These are phyloP conservation scores for Solanum chiquidenum DNA, from an alignment of 257 asterid genomes.

Conservation along the genomic window DNA sequence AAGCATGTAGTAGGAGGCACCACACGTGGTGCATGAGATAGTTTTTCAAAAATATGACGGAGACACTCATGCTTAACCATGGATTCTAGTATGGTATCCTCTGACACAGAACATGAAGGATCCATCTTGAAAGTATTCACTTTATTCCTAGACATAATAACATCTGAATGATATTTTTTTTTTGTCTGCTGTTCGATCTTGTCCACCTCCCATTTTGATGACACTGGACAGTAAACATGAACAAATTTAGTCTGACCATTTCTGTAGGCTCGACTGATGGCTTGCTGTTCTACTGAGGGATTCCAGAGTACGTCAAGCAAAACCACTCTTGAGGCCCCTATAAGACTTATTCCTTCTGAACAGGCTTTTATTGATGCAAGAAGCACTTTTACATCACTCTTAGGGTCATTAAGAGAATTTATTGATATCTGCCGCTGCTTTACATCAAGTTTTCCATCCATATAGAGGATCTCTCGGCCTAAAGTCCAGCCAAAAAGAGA, in stretches of 20 bases:
- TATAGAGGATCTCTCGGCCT: constrained; percentile 55
- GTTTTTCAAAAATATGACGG: constrained; percentile 24
- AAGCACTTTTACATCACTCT: constrained; percentile 40
- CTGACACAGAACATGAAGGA: constrained; percentile 3
- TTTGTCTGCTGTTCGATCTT: constrained; percentile 32
- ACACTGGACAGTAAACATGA: constrained; percentile 53
- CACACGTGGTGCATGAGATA: constrained; percentile 31
- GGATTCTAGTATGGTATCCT: constrained; percentile 41
- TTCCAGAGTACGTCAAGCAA: constrained; percentile 78
- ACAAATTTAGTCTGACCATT: constrained; percentile 65
- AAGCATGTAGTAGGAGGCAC: not conserved
- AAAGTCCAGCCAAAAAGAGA: constrained; percentile 34
- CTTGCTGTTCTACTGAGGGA: constrained; percentile 64
- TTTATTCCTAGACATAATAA: constrained; percentile 28
- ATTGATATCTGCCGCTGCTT: constrained; percentile 41
- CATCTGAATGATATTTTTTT: constrained; percentile 41
- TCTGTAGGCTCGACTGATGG: constrained; percentile 70
- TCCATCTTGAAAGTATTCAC: not conserved
- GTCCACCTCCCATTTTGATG: constrained; percentile 33
- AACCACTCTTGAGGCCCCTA: constrained; percentile 82
- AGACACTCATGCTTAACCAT: constrained; percentile 28
- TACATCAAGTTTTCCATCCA: constrained; percentile 32
- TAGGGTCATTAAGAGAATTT: constrained; percentile 31
- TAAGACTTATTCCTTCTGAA: constrained; percentile 67
- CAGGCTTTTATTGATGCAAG: constrained; percentile 69